Conservation (phyloP, 441 rosid species). For the Eutrema salsugineum region DNA sequence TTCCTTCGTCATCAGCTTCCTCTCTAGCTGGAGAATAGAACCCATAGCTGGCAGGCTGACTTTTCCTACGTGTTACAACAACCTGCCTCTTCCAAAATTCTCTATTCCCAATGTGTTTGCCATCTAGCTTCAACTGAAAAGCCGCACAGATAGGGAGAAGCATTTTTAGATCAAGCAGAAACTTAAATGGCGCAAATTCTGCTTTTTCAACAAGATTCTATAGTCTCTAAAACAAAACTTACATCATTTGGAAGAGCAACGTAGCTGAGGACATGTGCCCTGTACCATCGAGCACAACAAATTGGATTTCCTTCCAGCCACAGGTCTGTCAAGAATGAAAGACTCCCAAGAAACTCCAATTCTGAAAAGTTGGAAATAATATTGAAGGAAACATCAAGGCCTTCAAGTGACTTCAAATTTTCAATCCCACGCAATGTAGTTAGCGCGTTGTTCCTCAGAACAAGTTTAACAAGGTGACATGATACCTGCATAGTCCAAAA, state of each 20-base stretch:
- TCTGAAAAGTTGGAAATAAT: slow-evolving; percentile 85
- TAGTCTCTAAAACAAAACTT: slow-evolving; percentile 31
- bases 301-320: slow-evolving; percentile 99
- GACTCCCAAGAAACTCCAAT: slow-evolving; percentile 72
- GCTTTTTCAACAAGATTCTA: slow-evolving; percentile 2
- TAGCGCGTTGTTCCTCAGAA: slow-evolving; percentile 94
- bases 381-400: slow-evolving; percentile 95
- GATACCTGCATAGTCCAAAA: slow-evolving; percentile 80
- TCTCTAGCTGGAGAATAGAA: slow-evolving; percentile 84
- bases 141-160: slow-evolving; percentile 23
- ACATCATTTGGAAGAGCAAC: slow-evolving; percentile 65
- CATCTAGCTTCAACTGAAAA: slow-evolving; percentile 83
- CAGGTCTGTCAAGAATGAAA: slow-evolving; percentile 59
- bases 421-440: slow-evolving; percentile 86
- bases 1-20: slow-evolving; percentile 64
- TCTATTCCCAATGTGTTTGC: slow-evolving; percentile 67
- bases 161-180: slow-evolving; percentile 12
- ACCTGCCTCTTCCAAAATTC: slow-evolving; percentile 94
- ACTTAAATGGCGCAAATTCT: background rate
- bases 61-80: slow-evolving; percentile 81
- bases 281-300: slow-evolving; percentile 87
- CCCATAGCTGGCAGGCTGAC: slow-evolving; percentile 86
- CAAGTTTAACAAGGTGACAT: slow-evolving; percentile 77
- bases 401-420: slow-evolving; percentile 95
- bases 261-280: slow-evolving; percentile 84